A percentile compares a stretch with the other conserved stretches of the same genome.
These are phyloP conservation scores for Gnomoniopsis smithogilvyi DNA, from an alignment of 2,329 filamentous ascomycete genomes.

Conservation along the genomic window DNA sequence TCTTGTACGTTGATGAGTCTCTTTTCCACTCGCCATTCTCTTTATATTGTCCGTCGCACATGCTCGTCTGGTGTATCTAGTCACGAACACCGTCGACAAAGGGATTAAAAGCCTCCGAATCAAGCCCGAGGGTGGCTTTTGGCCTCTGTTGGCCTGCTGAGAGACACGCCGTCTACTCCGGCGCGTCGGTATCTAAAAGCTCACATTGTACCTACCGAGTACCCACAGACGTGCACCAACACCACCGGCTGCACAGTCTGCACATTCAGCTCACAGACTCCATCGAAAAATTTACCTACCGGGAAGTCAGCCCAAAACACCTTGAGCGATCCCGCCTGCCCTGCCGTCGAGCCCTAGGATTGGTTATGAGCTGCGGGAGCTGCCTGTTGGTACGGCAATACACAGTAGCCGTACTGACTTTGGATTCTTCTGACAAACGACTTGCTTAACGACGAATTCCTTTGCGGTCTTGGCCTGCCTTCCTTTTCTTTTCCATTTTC, in stretches of 20 bases:
- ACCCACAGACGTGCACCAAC: conserved; percentile 6
- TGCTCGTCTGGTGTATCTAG: conserved; percentile 3
- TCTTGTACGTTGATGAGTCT: neutral
- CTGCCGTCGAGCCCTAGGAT: conserved; percentile 17
- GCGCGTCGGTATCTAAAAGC: conserved; percentile 17
- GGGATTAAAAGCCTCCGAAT: conserved; percentile 6
- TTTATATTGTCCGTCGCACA: conserved; percentile 6
- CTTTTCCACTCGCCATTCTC: neutral
- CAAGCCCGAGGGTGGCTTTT: neutral
- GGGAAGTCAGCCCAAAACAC: conserved; percentile 15
- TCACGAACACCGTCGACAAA: conserved; percentile 12
- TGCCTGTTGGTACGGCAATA: conserved; percentile 20
- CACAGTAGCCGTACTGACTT: conserved; percentile 8
- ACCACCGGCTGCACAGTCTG: conserved; percentile 15
- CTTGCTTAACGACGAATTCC: conserved; percentile 16
- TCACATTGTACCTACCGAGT: conserved; percentile 7
- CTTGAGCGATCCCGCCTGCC: conserved; percentile 17
- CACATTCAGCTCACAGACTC: conserved; percentile 19
- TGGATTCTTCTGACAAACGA: conserved; percentile 17
- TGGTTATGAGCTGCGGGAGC: conserved; percentile 17
- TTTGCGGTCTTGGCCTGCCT: conserved; percentile 13
- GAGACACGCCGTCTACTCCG: conserved; percentile 13
- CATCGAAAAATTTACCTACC: conserved; percentile 17
- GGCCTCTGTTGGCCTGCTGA: conserved; percentile 14
- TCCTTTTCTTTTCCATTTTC: neutral